A percentile compares a stretch with the other conserved stretches of the same genome.
phyloP scores from a whole-genome alignment of 768 basidiomycete genomes.

The Lentinula boryana region DNA sequence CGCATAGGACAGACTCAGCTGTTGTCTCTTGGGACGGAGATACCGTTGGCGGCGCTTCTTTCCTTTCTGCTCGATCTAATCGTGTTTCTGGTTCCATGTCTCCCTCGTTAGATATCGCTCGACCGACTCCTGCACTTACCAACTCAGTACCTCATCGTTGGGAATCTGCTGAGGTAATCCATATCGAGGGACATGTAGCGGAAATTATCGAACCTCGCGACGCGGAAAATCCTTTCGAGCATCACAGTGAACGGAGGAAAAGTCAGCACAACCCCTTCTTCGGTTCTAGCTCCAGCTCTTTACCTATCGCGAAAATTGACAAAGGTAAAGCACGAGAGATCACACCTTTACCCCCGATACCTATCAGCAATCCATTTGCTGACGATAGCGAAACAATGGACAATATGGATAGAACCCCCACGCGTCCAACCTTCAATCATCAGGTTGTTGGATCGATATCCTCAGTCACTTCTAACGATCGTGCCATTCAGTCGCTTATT shows the following conservation, averaged over 20 bases:
- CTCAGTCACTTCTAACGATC: slow-evolving; percentile 40
- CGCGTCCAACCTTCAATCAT: slow-evolving; percentile 27
- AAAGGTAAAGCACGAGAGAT: slow-evolving; percentile 29
- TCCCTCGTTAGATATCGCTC: slow-evolving; percentile 44
- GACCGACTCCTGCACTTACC: slow-evolving; percentile 56
- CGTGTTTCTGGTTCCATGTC: slow-evolving; percentile 40
- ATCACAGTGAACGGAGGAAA: slow-evolving; percentile 24
- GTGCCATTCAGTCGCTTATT: slow-evolving; percentile 58
- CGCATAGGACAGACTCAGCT: slow-evolving; percentile 35
- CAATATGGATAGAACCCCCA: slow-evolving; percentile 13
- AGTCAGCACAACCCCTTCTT: slow-evolving; percentile 32
- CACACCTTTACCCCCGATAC: slow-evolving; percentile 13
- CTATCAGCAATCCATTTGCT: slow-evolving; percentile 34
- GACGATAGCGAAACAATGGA: not conserved
- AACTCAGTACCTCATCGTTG: slow-evolving; percentile 49
- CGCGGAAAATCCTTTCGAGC: slow-evolving; percentile 16
- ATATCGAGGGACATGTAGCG: slow-evolving; percentile 28
- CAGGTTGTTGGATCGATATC: slow-evolving; percentile 24
- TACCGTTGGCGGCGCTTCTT: slow-evolving; percentile 41
- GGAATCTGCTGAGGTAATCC: slow-evolving; percentile 65
- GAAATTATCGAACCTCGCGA: slow-evolving; percentile 28
- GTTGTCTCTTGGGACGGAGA: slow-evolving; percentile 53
- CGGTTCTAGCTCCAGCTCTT: slow-evolving; percentile 10
- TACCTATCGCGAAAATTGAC: slow-evolving; percentile 25
- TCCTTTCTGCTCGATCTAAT: slow-evolving; percentile 41